Percentiles rank a stretch among this genome's conserved stretches.
Evolutionary conservation across 192 early-diverging fungal genomes (phyloP).

Genomic region (Backusella luteola): DNA sequence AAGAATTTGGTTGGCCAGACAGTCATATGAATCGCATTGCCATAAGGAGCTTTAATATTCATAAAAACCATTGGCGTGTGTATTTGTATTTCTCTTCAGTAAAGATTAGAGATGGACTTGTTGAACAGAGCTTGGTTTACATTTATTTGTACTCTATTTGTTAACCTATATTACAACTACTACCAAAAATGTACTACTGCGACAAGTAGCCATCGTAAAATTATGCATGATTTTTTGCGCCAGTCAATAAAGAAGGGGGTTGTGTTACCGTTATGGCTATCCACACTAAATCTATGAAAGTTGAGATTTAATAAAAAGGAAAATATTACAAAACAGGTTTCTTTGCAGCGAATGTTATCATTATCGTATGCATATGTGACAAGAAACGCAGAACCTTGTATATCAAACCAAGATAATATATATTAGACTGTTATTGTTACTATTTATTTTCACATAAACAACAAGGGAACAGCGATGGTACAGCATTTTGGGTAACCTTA

Average conservation of each 20-base stretch:
- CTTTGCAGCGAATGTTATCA: background rate
- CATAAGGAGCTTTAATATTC: background rate
- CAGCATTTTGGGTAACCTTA: background rate
- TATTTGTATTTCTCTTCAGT: background rate
- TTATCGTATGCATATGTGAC: background rate
- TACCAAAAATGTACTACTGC: background rate
- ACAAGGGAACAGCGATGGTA: background rate
- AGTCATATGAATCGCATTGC: constrained; percentile 1
- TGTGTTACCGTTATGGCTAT: background rate
- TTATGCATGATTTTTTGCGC: background rate
- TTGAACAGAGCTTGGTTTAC: background rate
- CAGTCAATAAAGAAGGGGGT: background rate
- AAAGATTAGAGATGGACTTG: background rate
- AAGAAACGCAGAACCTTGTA: background rate
- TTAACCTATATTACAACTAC: background rate
- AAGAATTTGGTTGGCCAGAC: background rate
- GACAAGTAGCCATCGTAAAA: background rate
- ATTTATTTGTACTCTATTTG: background rate
- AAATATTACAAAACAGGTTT: background rate
- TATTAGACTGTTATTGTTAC: background rate
- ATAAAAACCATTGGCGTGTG: background rate
- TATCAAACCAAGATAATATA: background rate
- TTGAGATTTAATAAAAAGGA: background rate
- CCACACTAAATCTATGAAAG: background rate
- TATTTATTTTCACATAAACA: background rate